Evolutionary conservation across 2,329 filamentous ascomycete genomes (phyloP).

Genomic region (Penicillium sp.): DNA sequence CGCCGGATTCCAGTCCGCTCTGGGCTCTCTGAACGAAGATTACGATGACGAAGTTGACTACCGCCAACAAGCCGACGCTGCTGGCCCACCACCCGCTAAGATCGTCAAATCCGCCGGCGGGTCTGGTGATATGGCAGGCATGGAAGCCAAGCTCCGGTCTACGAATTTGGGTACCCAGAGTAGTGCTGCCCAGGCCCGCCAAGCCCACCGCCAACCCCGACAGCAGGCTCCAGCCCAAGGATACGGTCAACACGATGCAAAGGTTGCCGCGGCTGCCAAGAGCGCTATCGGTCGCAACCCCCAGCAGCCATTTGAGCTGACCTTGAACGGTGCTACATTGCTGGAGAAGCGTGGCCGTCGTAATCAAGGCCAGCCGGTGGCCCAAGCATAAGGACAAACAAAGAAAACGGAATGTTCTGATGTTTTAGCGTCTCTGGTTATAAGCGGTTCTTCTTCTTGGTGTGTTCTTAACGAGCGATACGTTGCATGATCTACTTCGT

Average conservation of each 20-base stretch:
- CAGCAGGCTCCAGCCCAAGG: conserved; percentile 50
- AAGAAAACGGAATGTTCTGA: background rate
- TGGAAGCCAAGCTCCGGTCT: conserved; percentile 86
- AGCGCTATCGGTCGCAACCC: conserved; percentile 73
- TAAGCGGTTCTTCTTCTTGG: background rate
- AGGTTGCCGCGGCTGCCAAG: conserved; percentile 79
- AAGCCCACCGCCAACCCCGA: conserved; percentile 54
- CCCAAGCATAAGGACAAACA: conserved; percentile 11
- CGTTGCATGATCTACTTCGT: conserved; percentile 1
- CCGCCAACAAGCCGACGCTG: conserved; percentile 50
- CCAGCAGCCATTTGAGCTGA: conserved; percentile 87
- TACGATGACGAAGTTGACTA: conserved; percentile 60
- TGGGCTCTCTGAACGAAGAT: conserved; percentile 65
- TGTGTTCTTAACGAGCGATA: conserved; percentile 6
- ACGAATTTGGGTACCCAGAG: conserved; percentile 67
- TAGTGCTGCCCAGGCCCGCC: conserved; percentile 62
- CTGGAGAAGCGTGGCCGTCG: conserved; percentile 66
- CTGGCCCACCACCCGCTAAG: conserved; percentile 57
- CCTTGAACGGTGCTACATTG: conserved; percentile 83
- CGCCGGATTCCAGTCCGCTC: conserved; percentile 61
- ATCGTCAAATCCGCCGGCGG: conserved; percentile 63
- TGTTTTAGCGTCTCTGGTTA: background rate
- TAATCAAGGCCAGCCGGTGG: conserved; percentile 35
- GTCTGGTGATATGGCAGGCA: conserved; percentile 62
- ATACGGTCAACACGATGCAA: conserved; percentile 85